Conservation (phyloP, 1,139 yeast genomes). For the Kurtzmaniella natalensis region DNA sequence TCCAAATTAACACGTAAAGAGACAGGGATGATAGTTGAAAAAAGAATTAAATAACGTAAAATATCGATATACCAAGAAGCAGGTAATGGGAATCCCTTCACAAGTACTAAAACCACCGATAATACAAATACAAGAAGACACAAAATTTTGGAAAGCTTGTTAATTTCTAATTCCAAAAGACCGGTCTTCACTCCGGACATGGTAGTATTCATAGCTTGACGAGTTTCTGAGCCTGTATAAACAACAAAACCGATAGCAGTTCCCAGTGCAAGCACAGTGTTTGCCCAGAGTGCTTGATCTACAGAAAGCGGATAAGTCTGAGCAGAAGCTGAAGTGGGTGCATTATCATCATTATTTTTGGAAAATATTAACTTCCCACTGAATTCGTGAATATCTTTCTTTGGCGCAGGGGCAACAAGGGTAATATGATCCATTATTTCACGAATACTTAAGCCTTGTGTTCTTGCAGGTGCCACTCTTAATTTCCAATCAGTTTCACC, state of each 20-base stretch:
- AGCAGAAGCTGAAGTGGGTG: conserved; percentile 28
- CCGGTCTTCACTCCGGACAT: conserved; percentile 89
- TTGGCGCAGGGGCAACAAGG: conserved; percentile 71
- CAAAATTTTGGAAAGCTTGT: conserved; percentile 78
- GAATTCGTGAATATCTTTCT: conserved; percentile 77
- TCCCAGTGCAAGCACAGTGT: conserved; percentile 94
- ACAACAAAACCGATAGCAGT: conserved; percentile 82
- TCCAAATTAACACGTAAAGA: conserved; percentile 91
- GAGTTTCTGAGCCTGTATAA: conserved; percentile 89
- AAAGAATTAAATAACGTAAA: conserved; percentile 83
- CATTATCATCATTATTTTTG: conserved; percentile 18
- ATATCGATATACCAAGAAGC: conserved; percentile 83
- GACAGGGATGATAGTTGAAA: conserved; percentile 95
- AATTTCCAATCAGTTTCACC: conserved; percentile 99
- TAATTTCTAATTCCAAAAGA: conserved; percentile 83
- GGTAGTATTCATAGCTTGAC: conserved; percentile 92
- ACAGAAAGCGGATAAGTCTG: conserved; percentile 66
- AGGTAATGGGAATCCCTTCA: conserved; percentile 66
- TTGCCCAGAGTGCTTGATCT: conserved; percentile 97
- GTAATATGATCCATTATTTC: conserved; percentile 37
- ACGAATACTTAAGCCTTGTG: conserved; percentile 54
- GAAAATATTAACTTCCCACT: conserved; percentile 62
- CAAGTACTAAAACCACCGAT: conserved; percentile 71
- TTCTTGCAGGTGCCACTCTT: conserved; percentile 66
- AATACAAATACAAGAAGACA: conserved; percentile 82